Evolutionary conservation across 192 early-diverging fungal species (phyloP).

Genomic region (Podila epigama): DNA sequence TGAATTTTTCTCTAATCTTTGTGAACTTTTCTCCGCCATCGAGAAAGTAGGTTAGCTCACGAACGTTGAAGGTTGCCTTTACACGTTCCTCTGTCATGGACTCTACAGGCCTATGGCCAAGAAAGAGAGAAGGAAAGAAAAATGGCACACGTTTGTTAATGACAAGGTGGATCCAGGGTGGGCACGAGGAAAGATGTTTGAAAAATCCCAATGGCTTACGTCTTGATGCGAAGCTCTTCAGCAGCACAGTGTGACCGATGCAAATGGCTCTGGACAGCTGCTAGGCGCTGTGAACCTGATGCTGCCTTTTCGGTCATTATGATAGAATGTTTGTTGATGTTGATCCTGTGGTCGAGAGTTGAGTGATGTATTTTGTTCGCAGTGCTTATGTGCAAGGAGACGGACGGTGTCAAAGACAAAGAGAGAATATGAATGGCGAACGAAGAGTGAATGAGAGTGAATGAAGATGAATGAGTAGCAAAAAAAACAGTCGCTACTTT

Average conservation of each 20-base stretch:
- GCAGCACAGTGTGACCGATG: conserved; percentile 29
- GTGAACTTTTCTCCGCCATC: conserved; percentile 77
- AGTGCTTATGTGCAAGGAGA: background rate
- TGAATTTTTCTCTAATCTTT: conserved; percentile 73
- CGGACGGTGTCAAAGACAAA: background rate
- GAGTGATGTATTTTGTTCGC: background rate
- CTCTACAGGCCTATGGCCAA: conserved; percentile 17
- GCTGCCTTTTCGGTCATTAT: conserved; percentile 15
- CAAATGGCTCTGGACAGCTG: conserved; percentile 31
- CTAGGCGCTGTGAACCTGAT: conserved; percentile 32
- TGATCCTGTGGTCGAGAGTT: no score
- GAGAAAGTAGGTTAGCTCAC: conserved; percentile 81
- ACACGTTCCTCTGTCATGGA: conserved; percentile 75
- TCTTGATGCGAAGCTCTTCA: conserved; percentile 29
- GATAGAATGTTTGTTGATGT: background rate
- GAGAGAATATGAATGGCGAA: background rate
- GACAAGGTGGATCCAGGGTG: background rate
- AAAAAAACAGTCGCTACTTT: background rate
- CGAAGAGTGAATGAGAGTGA: background rate
- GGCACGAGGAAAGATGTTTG: background rate
- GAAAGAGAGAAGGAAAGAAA: background rate
- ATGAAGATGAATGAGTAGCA: background rate
- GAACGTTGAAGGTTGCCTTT: conserved; percentile 76
- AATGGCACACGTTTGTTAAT: background rate
- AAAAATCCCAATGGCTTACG: no score